Evolutionary conservation across 1,284 basidiomycete genomes (phyloP), one percentile per base, ranked within the genome.

Genomic region (Tylopilus sp.): DNA sequence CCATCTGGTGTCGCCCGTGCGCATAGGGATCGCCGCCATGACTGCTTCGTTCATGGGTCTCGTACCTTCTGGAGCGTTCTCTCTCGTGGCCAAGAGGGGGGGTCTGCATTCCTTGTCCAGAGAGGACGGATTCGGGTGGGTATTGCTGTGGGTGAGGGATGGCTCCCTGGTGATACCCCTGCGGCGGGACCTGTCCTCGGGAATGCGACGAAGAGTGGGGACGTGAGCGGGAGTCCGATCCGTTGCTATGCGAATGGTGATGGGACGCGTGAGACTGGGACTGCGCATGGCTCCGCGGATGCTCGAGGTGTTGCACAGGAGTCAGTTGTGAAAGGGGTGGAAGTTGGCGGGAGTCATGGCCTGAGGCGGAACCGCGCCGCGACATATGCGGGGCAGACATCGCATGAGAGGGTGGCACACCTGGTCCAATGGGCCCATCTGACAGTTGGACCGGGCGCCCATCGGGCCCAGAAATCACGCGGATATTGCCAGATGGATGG

Each of bases 251-350:
- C 42, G 61, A 67, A 58, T 57, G 72, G 43, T 61, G 67, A 63
- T 67, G 74, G 24, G 68, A 60, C 1, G 70, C 49, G 35, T 69
- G 75, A 28, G 77, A 63, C 53, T 76, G 81, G 22, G 64, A 66
- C 54, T 74, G 77, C 53, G 62, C 59, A 53, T 71, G 74, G 45
- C 57, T 52, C 54, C 72, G 61, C 53, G 71, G 61, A 43, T 68
- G 61, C 22, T 77, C 74, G 52, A 69, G 68, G 51, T 73, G 76
- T 47, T 73, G 73, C 33, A 73, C 71, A 58, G 76, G 73, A 46
- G 77, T 69, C 60, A 78, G 54, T 55, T 73, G 76, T 5, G 76
- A 74, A 49, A 82, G 67, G 45, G 80, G 76, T 26, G 79, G 80
- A 35, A 80, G 71, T 61, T 78, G 78, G 53, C 77, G 76, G 47